Evolutionary conservation across 306 rosid species (phyloP), one percentile per base, ranked within the genome.

Genomic region (Oxytropis ochrocephala): DNA sequence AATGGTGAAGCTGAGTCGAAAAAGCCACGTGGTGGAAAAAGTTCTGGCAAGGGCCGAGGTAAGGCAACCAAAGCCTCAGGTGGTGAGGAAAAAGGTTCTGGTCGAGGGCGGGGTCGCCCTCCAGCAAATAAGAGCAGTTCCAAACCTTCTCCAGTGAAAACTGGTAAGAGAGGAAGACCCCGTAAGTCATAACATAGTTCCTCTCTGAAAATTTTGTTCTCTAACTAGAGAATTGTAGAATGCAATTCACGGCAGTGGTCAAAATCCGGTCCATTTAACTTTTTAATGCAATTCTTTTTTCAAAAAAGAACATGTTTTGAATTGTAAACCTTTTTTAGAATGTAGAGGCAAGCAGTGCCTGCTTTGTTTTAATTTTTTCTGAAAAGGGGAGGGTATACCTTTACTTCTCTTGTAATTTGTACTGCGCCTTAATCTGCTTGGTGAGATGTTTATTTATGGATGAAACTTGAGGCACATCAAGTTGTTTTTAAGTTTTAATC

Each of bases 121-220:
- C 55, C 91, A 43, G 82, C 87, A 13, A 84, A 62, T 8, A 80
- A 83, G 77, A 83, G 73, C 49, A 73, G 54, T 67, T 64, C 92
- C 21, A 76, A 59, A 19, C 16, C 95, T n/a, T 47, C 92, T 14
- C 80, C 32, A 36, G 83, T n/a, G 27, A 89, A 82, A 67, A 11
- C 95, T 0, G 86, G 86, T 11, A 94, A 81, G 87, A 85, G 97
- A 74, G 99, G 99, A 59, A 85, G 99, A 74, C 92, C 99, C 41
- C 87, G 91, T 0, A 94, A 84, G 84, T 51, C 87, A 36, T 85
- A 68, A 81, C 62, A 19, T 67, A 21, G 62, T n/a, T 12, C 17
- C 36, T 76, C 48, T 66, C 47, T 36, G 64, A 79, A 89, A 85
- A 76, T 85, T 85, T 89, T 85, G 83, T 56, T 87, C 83, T 82